A percentile compares a stretch with the other conserved stretches of the same genome.
Evolutionary conservation across 495 filamentous ascomycete species (phyloP).

Genomic region (Aspergillus baeticus): DNA sequence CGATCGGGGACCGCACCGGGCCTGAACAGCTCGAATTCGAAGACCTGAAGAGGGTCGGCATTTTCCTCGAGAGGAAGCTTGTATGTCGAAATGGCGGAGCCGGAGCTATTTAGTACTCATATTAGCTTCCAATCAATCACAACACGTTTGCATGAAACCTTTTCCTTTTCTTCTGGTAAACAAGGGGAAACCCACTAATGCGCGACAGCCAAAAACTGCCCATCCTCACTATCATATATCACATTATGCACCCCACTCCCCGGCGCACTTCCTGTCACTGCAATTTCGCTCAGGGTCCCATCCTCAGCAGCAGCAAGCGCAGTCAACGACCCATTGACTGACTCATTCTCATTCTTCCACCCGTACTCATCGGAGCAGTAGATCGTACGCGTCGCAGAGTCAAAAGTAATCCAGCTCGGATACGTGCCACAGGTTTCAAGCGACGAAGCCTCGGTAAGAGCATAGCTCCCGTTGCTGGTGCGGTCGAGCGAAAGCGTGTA

Average conservation of each 20-base stretch:
- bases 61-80: conserved; percentile 27
- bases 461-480: conserved; percentile 19
- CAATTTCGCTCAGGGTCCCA: conserved; percentile 28
- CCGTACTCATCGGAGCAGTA: conserved; percentile 63
- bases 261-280: conserved; percentile 25
- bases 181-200: conserved; percentile 38
- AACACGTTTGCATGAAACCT: no score
- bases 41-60: conserved; percentile 38
- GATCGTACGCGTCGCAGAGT: conserved; percentile 48
- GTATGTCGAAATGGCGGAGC: conserved; percentile 38
- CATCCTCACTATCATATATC: conserved; percentile 30
- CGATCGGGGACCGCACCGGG: conserved; percentile 50
- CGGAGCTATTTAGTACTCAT: conserved; percentile 23
- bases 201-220: conserved; percentile 41
- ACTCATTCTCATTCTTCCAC: conserved; percentile 16
- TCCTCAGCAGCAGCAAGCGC: conserved; percentile 20
- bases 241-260: conserved; percentile 41
- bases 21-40: conserved; percentile 48
- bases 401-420: conserved; percentile 61
- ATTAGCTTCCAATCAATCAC: neutral
- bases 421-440: conserved; percentile 48
- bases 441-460: conserved; percentile 39
- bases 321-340: conserved; percentile 30
- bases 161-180: neutral
- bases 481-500: conserved; percentile 50